phyloP scores from a whole-genome alignment of 2,329 filamentous ascomycete species.

The Dactylellina parvicollis region DNA sequence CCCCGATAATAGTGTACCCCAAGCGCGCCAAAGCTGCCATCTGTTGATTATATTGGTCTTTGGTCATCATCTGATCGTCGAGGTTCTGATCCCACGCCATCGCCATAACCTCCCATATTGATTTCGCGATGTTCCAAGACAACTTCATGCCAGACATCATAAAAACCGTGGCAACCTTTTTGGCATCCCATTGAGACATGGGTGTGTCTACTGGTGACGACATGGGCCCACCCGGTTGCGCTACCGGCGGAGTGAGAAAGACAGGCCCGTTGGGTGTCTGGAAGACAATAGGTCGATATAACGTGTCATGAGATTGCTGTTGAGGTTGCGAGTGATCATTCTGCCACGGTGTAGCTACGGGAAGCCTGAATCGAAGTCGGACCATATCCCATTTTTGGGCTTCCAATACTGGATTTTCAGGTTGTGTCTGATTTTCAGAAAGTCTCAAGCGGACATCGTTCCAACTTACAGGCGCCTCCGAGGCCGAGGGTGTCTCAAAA shows the following conservation, averaged over 20 bases:
- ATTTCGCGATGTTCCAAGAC: constrained; percentile 24
- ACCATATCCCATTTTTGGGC: background rate
- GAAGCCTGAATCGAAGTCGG: background rate
- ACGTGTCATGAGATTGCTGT: background rate
- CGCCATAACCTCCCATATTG: constrained; percentile 22
- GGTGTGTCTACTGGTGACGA: constrained; percentile 9
- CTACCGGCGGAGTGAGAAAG: background rate
- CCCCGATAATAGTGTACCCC: background rate
- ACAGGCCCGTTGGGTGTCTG: constrained; percentile 25
- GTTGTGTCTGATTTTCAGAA: background rate
- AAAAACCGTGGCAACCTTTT: constrained; percentile 3
- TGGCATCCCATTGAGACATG: constrained; percentile 18
- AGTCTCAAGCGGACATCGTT: background rate
- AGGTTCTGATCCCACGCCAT: constrained; percentile 34
- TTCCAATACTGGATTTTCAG: background rate
- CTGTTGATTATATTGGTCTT: constrained; percentile 13
- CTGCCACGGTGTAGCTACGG: background rate
- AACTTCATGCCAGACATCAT: constrained; percentile 24
- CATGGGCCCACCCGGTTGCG: background rate
- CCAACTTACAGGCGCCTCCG: background rate
- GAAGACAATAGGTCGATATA: background rate
- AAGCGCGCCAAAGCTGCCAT: background rate
- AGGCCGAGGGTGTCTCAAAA: background rate
- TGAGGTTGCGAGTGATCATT: background rate
- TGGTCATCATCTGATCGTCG: constrained; percentile 23